Evolutionary conservation across 2,329 filamentous ascomycete species (phyloP), one percentile per base, ranked within the genome.

Genomic region (Xylaria sp.): DNA sequence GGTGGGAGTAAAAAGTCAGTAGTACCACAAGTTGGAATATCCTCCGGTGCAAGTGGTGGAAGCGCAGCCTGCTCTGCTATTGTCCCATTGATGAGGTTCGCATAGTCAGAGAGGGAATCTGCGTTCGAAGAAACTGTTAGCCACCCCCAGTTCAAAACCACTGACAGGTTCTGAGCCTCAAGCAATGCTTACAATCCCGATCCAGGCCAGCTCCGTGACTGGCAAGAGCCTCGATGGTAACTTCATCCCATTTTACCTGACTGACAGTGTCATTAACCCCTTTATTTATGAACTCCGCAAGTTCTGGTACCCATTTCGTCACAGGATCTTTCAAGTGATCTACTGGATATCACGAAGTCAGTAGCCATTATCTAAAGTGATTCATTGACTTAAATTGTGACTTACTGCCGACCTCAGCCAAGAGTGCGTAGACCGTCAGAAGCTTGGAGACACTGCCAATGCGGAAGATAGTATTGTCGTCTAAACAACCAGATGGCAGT

Each of bases 381-480:
- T 23, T 59, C 38, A 6, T 7, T 17, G 15, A 20, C 17, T 59
- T 56, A 28, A 15, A 44, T 44, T 7, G 15, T n/a, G 11, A 33
- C 57, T 46, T 59, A 59, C 57, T 20, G 10, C 57, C 40, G 17
- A 59, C 20, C 40, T 59, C 40, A 42, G 57, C 57, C 9, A 59
- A 59, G 26, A 59, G 40, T 5, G 57, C 40, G 17, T 59, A 59
- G 36, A 59, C 57, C 13, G 57, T 59, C 36, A 59, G 26, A 23
- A 59, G 57, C 20, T 59, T 59, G 17, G 57, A 59, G 17, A 59
- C 38, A n/a, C 57, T 59, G 11, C 57, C 57, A 38, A 59, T 59
- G 57, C 57, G 57, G 40, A 59, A 59, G 26, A 59, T 59, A 17
- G 57, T 59, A 40, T 59, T 33, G 26, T 59, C 38, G 38, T 44